Conservation (phyloP, 148 eudicot species). For the Mesembryanthemum crystallinum region DNA sequence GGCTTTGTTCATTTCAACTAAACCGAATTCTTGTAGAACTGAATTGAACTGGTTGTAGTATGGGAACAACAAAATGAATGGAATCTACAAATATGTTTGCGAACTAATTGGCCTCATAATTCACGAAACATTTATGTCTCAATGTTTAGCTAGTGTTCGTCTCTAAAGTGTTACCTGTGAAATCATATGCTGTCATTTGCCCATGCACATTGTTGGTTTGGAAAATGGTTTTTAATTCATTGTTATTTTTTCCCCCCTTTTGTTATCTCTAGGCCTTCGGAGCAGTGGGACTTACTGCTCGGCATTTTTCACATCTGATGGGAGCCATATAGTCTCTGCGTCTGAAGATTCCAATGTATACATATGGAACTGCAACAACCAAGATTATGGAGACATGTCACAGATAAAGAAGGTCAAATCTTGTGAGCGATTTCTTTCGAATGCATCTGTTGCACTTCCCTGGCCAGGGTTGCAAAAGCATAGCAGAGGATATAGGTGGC, state of each 20-base stretch:
- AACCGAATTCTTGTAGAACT: too few species aligned
- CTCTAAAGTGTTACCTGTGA: neutral
- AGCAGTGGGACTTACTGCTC: constrained; percentile 52
- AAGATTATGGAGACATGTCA: constrained; percentile 23
- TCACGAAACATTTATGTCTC: neutral
- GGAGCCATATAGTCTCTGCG: constrained; percentile 73
- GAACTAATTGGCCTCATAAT: neutral
- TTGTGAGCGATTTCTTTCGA: constrained; percentile 63
- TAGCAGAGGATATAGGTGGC: constrained; percentile 23
- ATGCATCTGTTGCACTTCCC: constrained; percentile 69
- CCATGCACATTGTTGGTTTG: neutral
- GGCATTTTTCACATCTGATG: constrained; percentile 76
- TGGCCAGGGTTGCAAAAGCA: constrained; percentile 64
- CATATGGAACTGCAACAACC: constrained; percentile 58
- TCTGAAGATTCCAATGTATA: constrained; percentile 76
- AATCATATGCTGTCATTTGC: neutral
- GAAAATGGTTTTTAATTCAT: neutral
- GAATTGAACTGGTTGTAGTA: too few species aligned
- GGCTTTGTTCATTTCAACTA: too few species aligned
- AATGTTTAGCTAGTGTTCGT: neutral
- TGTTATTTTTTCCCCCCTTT: neutral
- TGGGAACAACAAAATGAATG: too few species aligned
- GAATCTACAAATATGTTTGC: too few species aligned
- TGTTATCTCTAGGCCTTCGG: constrained; percentile 40
- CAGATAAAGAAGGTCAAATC: constrained; percentile 48